Evolutionary conservation across 225 moss, liverwort and hornwort genomes (phyloP), one percentile per base, ranked within the genome.

Genomic region (Polytrichum commune): DNA sequence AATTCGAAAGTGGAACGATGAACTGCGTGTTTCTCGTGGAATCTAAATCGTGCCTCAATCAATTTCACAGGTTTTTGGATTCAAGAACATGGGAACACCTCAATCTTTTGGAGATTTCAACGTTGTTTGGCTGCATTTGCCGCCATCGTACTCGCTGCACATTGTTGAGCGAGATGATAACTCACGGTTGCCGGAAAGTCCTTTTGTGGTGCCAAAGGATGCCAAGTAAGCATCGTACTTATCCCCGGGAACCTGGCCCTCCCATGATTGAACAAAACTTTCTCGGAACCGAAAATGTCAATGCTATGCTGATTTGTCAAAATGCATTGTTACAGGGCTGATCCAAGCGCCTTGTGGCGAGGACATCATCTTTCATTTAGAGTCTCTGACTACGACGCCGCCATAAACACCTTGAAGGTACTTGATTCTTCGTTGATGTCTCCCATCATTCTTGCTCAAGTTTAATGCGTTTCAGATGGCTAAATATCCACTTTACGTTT

Each of bases 301-400:
- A n/a, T 13, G n/a, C 54, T 0, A 46, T 54, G 7, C 46, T 46
- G 46, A 46, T 46, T 46, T 46, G 46, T 46, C 46, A 16, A 10
- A 46, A 46, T 46, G 46, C 46, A 46, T 58, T 58, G 58, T 64
- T 38, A 68, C 83, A 96, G 96, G 66, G 84, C 86, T 33, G 92
- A 90, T 58, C 85, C 84, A 70, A 88, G 82, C 71, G 83, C 85
- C 32, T 79, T 96, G 57, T 92, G 85, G 76, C 77, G 78, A 5
- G 93, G 88, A 65, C 96, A 90, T 79, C 96, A 93, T 78, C 29
- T 97, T 23, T 91, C 93, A 26, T 93, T 97, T 74, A 79, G 96
- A 65, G 93, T 97, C 18, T 83, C 90, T 55, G 90, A 97, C 63
- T 93, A 97, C 18, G 89, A 93, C 77, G 90, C 87, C 27, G 92